phyloP scores from a whole-genome alignment of 441 rosid species.

The Mallotus japonicus region DNA sequence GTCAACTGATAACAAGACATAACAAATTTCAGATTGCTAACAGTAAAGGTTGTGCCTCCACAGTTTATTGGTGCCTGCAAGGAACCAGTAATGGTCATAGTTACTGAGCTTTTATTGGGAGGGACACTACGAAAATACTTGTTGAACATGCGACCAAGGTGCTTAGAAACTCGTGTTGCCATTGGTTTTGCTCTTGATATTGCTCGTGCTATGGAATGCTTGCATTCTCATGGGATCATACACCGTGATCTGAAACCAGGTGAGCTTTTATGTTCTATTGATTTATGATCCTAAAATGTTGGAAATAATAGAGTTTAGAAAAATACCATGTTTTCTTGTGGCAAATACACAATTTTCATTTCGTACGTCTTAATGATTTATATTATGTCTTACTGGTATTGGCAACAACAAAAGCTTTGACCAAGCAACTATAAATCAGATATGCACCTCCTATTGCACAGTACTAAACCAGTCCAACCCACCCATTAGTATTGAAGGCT shows the following conservation, averaged over 20 bases:
- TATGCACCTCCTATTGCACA: neutral
- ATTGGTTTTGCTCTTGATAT: conserved; percentile 86
- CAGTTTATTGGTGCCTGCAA: conserved; percentile 98
- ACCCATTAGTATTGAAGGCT: neutral
- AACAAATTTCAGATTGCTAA: neutral
- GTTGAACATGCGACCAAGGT: conserved; percentile 59
- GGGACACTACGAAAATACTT: conserved; percentile 85
- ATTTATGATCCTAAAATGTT: neutral
- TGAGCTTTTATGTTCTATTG: conserved; percentile 30
- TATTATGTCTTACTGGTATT: neutral
- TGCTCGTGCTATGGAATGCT: conserved; percentile 96
- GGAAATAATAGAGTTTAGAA: neutral
- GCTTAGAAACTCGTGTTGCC: conserved; percentile 66
- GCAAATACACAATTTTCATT: neutral
- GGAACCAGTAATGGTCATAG: conserved; percentile 93
- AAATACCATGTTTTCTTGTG: neutral
- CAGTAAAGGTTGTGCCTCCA: conserved; percentile 7
- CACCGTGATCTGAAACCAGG: conserved; percentile 98
- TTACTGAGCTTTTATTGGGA: conserved; percentile 83
- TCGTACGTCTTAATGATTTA: neutral
- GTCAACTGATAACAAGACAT: neutral
- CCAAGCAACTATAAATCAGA: neutral
- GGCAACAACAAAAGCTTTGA: neutral
- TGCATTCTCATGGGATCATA: conserved; percentile 90
- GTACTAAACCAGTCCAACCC: neutral